Conservation (phyloP, 805 yeast genomes). For the Hanseniaspora jakobsenii region DNA sequence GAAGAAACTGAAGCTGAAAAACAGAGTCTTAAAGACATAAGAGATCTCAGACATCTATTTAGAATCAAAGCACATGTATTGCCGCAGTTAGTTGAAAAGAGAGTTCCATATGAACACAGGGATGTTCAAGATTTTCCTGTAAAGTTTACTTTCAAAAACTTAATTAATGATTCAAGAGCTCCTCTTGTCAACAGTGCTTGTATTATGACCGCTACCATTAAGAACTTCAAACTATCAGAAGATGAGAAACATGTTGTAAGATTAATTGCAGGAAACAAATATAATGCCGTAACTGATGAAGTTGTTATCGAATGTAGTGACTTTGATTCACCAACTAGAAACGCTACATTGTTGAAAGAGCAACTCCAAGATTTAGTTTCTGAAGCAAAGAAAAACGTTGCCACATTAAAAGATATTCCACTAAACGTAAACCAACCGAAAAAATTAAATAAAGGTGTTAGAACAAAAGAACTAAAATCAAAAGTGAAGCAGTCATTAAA, state of each 20-base stretch:
- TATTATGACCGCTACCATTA: slow-evolving; percentile 43
- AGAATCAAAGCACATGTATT: slow-evolving; percentile 85
- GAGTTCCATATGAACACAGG: slow-evolving; percentile 52
- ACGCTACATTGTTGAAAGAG: slow-evolving; percentile 60
- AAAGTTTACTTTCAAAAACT: slow-evolving; percentile 58
- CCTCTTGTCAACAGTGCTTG: slow-evolving; percentile 45
- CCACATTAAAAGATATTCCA: slow-evolving; percentile 66
- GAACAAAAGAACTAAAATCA: slow-evolving; percentile 19
- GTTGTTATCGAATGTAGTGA: slow-evolving; percentile 55
- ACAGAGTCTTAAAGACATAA: slow-evolving; percentile 53
- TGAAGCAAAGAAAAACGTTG: slow-evolving; percentile 52
- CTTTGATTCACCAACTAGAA: slow-evolving; percentile 72
- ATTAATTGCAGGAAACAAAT: slow-evolving; percentile 67
- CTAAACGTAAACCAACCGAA: slow-evolving; percentile 67
- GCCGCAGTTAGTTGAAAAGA: slow-evolving; percentile 68
- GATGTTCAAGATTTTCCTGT: slow-evolving; percentile 39
- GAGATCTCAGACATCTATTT: slow-evolving; percentile 64
- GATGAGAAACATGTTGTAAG: slow-evolving; percentile 60
- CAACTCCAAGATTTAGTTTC: slow-evolving; percentile 47
- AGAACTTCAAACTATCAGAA: slow-evolving; percentile 35
- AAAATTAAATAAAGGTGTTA: too few relatives aligned
- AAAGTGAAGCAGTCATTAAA: slow-evolving; percentile 31
- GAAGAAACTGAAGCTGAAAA: slow-evolving; percentile 54
- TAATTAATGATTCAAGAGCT: slow-evolving; percentile 59
- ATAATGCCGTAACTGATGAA: slow-evolving; percentile 45